Evolutionary conservation across 1,284 basidiomycete species (phyloP).

Genomic region (Ganoderma lingzhi): DNA sequence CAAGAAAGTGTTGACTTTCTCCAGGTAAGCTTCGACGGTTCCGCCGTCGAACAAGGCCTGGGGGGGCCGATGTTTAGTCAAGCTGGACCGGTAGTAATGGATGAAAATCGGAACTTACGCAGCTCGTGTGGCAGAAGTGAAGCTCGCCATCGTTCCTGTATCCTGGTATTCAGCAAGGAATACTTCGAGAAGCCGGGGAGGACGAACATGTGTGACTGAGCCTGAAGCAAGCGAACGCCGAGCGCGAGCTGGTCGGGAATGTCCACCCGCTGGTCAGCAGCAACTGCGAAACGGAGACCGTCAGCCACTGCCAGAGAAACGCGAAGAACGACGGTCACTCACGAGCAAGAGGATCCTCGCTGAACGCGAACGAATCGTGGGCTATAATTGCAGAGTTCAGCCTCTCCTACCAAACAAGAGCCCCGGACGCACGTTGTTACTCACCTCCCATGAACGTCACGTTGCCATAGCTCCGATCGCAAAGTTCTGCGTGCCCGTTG

Average conservation of each 20-base stretch:
- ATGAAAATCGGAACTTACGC: slow-evolving; percentile 38
- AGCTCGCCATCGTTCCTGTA: slow-evolving; percentile 47
- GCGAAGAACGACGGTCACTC: slow-evolving; percentile 31
- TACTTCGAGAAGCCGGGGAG: neutral
- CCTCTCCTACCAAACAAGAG: neutral
- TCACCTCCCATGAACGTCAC: slow-evolving; percentile 64
- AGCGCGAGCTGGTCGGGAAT: slow-evolving; percentile 66
- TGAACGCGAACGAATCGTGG: slow-evolving; percentile 76
- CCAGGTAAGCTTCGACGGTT: slow-evolving; percentile 49
- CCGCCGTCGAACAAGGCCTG: slow-evolving; percentile 70
- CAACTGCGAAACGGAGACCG: slow-evolving; percentile 44
- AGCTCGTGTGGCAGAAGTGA: slow-evolving; percentile 73
- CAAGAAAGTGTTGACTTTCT: slow-evolving; percentile 55
- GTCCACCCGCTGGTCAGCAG: slow-evolving; percentile 68
- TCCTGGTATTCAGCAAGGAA: neutral
- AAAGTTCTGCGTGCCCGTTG: slow-evolving; percentile 66
- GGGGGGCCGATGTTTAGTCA: slow-evolving; percentile 22
- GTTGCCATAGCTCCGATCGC: slow-evolving; percentile 65
- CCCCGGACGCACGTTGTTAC: slow-evolving; percentile 12
- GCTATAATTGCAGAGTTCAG: slow-evolving; percentile 43
- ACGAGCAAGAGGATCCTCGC: slow-evolving; percentile 56
- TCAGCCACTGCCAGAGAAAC: neutral
- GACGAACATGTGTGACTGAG: slow-evolving; percentile 64
- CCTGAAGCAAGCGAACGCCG: slow-evolving; percentile 78
- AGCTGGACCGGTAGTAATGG: neutral